A percentile compares a stretch with the other conserved stretches of the same genome.
phyloP scores from a whole-genome alignment of 768 basidiomycete species.

The Exidia glandulosa region DNA sequence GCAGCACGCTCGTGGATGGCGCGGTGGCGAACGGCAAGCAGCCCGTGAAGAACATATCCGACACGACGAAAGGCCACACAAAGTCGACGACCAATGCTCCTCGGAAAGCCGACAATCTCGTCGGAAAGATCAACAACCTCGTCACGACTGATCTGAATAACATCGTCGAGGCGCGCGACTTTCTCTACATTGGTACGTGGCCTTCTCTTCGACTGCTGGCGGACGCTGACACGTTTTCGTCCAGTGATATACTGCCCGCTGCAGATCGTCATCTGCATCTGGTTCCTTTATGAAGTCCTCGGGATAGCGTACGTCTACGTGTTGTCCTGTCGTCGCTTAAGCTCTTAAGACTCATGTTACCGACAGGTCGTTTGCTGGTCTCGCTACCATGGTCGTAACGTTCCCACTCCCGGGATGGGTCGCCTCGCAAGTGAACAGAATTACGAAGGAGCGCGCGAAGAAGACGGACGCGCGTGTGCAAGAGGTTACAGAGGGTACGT shows the following conservation, averaged over 20 bases:
- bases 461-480: slow-evolving; percentile 27
- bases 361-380: slow-evolving; percentile 22
- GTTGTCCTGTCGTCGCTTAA: neutral
- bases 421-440: slow-evolving; percentile 16
- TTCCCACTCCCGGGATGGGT: slow-evolving; percentile 25
- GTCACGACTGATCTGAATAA: slow-evolving; percentile 27
- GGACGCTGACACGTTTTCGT: neutral
- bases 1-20: neutral
- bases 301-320: slow-evolving; percentile 20
- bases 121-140: slow-evolving; percentile 29
- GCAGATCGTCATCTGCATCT: slow-evolving; percentile 20
- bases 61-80: neutral
- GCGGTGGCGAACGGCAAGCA: neutral
- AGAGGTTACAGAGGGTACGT: slow-evolving; percentile 21
- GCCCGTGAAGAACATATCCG: neutral
- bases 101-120: slow-evolving; percentile 13
- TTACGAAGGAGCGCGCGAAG: slow-evolving; percentile 23
- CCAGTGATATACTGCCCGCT: slow-evolving; percentile 6
- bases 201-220: slow-evolving; percentile 7
- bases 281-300: slow-evolving; percentile 25
- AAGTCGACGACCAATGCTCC: neutral
- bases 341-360: neutral
- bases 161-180: slow-evolving; percentile 22
- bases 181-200: slow-evolving; percentile 17
- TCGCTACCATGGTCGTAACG: slow-evolving; percentile 21